phyloP scores from a whole-genome alignment of 2,329 filamentous ascomycete genomes.

The Epichloe typhina region DNA sequence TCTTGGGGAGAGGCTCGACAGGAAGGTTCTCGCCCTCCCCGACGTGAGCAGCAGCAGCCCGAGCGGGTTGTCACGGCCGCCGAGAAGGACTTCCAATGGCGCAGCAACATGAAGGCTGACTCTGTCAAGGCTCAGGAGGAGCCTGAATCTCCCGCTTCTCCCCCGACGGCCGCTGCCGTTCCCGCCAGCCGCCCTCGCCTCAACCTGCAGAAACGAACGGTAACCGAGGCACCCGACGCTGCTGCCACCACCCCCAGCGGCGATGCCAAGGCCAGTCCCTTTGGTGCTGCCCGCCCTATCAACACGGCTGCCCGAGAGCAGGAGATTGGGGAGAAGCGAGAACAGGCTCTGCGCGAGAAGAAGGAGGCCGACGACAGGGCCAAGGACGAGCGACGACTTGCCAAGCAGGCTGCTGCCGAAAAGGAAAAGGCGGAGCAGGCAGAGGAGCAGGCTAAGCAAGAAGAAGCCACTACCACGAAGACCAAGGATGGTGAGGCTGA shows the following conservation, averaged over 20 bases:
- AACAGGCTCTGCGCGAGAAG: slow-evolving; percentile 64
- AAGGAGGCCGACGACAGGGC: slow-evolving; percentile 77
- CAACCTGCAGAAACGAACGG: slow-evolving; percentile 82
- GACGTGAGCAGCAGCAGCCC: slow-evolving; percentile 59
- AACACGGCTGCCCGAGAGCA: slow-evolving; percentile 83
- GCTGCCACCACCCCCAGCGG: slow-evolving; percentile 33
- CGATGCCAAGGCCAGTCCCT: slow-evolving; percentile 80
- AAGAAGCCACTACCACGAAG: slow-evolving; percentile 20
- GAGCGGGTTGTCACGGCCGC: slow-evolving; percentile 69
- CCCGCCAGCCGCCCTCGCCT: slow-evolving; percentile 58
- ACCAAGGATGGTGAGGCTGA: slow-evolving; percentile 17
- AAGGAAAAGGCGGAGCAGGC: slow-evolving; percentile 26
- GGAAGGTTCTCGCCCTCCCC: slow-evolving; percentile 67
- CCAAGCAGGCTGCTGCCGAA: slow-evolving; percentile 42
- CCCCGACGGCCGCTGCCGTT: slow-evolving; percentile 34
- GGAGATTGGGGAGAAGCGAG: slow-evolving; percentile 79
- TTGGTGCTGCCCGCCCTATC: slow-evolving; percentile 86
- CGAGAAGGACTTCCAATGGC: slow-evolving; percentile 89
- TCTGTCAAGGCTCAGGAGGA: slow-evolving; percentile 50
- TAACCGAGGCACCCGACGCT: slow-evolving; percentile 54
- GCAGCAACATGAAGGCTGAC: slow-evolving; percentile 82
- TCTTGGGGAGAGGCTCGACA: slow-evolving; percentile 64
- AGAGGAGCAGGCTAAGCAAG: slow-evolving; percentile 23
- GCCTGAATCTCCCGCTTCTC: slow-evolving; percentile 53
- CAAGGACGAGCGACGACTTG: slow-evolving; percentile 57